Base-by-base conservation (phyloP, 257 asterid species). In the Salvia splendens region DNA sequence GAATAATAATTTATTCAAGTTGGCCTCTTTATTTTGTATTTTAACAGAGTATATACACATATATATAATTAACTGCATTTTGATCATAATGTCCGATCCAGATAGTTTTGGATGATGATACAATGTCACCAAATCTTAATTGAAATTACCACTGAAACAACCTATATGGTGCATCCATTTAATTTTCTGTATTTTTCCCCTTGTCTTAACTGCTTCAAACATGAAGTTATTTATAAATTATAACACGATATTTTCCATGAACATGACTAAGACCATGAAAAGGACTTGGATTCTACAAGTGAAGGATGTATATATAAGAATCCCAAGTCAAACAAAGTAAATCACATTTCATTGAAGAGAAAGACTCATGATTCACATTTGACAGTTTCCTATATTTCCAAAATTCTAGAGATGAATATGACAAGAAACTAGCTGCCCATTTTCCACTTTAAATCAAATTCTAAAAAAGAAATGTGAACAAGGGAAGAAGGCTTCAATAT, bases 391-490 rank as follows among this genome's bases (percentile, higher is more conserved):
- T 12, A 11, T 4, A 41, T 40, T 54, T 61, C 17, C 9, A 30
- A 24, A 58, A 8, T 35, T 55, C 10, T 8, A 73, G 5, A 59
- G 14, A 65, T 55, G 1, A 20, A 55, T 35, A 45, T 20, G 30
- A 74, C 41, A 50, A 36, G 40, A 55, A 63, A 42, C 24, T 24
- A 53, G 24, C 11, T 41, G 64, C 60, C 14, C 38, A 11, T 28
- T 36, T 50, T 56, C 47, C 46, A 35, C 67, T 52, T 17, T 11
- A 12, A 20, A 40, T 35, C 40, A 20, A 40, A 20, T 47, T 24
- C 55, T n/a, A 58, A 56, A 38, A 68, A 73, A 45, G 61, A 64
- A 67, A 51, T 73, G 75, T 78, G 82, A 76, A 71, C 74, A 54
- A 47, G 51, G 36, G 65, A 48, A 48, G 61, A 66, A 46, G 58